These are phyloP conservation scores for Stephania cephalantha DNA, from an alignment of 164 flowering plant species.

Conservation along the genomic window DNA sequence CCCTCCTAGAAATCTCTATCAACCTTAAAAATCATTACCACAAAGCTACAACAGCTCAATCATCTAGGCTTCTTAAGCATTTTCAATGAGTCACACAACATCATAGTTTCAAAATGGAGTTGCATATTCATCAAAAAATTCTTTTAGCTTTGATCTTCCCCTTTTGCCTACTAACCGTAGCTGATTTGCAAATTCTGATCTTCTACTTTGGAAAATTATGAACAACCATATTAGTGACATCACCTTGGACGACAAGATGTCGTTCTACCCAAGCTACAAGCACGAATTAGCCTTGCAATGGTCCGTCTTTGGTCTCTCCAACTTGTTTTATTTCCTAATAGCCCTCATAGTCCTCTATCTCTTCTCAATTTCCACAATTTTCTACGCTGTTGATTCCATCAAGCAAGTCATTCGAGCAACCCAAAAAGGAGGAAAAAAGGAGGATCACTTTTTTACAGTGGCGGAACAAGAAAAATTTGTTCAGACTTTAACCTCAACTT, in stretches of 20 bases:
- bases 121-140: slow-evolving; percentile 63
- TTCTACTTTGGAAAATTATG: slow-evolving; percentile 36
- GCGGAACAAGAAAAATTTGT: no score
- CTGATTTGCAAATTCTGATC: slow-evolving; percentile 65
- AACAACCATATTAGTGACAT: slow-evolving; percentile 9
- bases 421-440: slow-evolving; percentile 50
- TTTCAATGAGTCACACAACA: slow-evolving; percentile 50
- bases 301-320: slow-evolving; percentile 38
- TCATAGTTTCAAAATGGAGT: slow-evolving; percentile 44
- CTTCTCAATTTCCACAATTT: slow-evolving; percentile 81
- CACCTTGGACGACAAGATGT: neutral
- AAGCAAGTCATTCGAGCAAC: slow-evolving; percentile 50
- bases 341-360: slow-evolving; percentile 81
- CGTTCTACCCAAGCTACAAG: slow-evolving; percentile 14
- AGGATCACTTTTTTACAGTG: slow-evolving; percentile 54
- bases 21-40: neutral
- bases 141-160: slow-evolving; percentile 75
- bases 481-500: no score
- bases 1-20: no score
- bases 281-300: slow-evolving; percentile 19
- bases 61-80: slow-evolving; percentile 40
- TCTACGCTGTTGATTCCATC: slow-evolving; percentile 76
- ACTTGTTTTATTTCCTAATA: slow-evolving; percentile 57
- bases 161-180: slow-evolving; percentile 74
- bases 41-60: slow-evolving; percentile 57